Evolutionary conservation across 1,284 basidiomycete species (phyloP).

Genomic region (Hypsizygus ulmarius): DNA sequence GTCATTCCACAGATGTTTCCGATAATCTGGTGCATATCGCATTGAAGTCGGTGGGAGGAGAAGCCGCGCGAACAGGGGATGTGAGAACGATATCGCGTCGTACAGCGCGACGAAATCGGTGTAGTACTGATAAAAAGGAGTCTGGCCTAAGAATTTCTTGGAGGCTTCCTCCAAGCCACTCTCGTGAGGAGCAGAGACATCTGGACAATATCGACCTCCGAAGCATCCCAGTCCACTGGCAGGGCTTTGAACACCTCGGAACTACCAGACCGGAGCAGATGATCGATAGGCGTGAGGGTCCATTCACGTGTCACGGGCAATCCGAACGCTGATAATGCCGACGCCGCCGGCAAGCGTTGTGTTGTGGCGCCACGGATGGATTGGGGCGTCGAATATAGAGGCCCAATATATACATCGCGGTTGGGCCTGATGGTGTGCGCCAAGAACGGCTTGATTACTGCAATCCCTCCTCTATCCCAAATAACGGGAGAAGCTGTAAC

Average conservation of each 20-base stretch:
- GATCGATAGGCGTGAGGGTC: conserved; percentile 72
- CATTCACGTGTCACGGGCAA: conserved; percentile 76
- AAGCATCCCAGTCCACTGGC: conserved; percentile 75
- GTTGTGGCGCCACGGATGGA: conserved; percentile 57
- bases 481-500: conserved; percentile 38
- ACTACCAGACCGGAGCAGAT: conserved; percentile 78
- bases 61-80: conserved; percentile 73
- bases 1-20: conserved; percentile 83
- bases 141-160: conserved; percentile 61
- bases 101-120: conserved; percentile 89
- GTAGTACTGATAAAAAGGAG: conserved; percentile 93
- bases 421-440: conserved; percentile 38
- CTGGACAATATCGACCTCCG: conserved; percentile 77
- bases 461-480: conserved; percentile 52
- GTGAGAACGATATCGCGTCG: conserved; percentile 87
- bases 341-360: conserved; percentile 47
- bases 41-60: conserved; percentile 78
- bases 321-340: conserved; percentile 35
- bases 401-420: conserved; percentile 40
- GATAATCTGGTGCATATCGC: conserved; percentile 81
- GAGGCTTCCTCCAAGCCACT: conserved; percentile 61
- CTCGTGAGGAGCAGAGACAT: conserved; percentile 60
- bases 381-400: conserved; percentile 43
- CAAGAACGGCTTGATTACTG: conserved; percentile 61
- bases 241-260: conserved; percentile 71